A percentile compares a stretch with the other conserved stretches of the same genome.
Conservation (phyloP, 441 rosid species). For the Erodium texanum region DNA sequence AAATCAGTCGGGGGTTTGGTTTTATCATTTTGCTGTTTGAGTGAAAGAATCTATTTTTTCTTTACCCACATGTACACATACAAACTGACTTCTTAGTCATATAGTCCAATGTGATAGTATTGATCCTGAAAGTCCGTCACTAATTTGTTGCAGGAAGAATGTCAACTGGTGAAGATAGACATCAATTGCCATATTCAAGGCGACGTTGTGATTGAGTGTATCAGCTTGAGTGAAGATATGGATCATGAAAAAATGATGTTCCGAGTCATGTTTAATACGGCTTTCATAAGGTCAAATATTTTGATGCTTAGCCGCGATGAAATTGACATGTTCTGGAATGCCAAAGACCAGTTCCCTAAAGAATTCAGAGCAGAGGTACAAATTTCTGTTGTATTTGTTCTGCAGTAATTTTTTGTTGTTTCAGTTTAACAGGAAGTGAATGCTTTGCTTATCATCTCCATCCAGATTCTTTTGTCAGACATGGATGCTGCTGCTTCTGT, state of each 20-base stretch:
- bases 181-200: constrained; percentile 82
- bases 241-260: constrained; percentile 72
- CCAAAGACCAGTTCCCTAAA: constrained; percentile 69
- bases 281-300: constrained; percentile 86
- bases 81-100: neutral
- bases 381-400: constrained; percentile 12
- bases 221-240: constrained; percentile 66
- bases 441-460: constrained; percentile 19
- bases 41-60: neutral
- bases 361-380: constrained; percentile 87
- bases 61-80: neutral
- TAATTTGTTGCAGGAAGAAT: constrained; percentile 55
- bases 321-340: constrained; percentile 75
- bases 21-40: neutral
- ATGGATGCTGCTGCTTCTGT: constrained; percentile 69
- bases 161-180: constrained; percentile 77
- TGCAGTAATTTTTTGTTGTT: neutral
- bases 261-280: constrained; percentile 78
- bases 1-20: neutral
- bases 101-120: neutral
- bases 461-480: constrained; percentile 91
- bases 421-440: constrained; percentile 23
- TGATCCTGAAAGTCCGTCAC: neutral
- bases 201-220: constrained; percentile 82
- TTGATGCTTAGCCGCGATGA: constrained; percentile 88